Conservation (phyloP, 1,284 basidiomycete genomes). For the Cryptococcus deneoformans region DNA sequence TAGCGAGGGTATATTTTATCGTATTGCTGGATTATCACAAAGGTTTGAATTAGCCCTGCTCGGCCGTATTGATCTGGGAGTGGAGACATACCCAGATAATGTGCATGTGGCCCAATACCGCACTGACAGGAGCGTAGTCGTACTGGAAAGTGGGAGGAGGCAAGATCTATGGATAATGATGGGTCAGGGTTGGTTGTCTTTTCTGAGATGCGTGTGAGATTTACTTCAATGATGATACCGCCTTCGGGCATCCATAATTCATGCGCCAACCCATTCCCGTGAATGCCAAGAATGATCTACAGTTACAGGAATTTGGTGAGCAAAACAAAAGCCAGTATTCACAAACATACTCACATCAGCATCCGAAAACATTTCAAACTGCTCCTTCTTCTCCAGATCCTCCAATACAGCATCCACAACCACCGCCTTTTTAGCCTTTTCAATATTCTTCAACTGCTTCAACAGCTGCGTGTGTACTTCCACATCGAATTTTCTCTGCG, state of each 20-base stretch:
- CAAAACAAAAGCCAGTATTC: neutral
- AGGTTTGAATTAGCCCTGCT: neutral
- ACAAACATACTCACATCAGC: slow-evolving; percentile 13
- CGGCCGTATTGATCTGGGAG: neutral
- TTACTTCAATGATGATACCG: slow-evolving; percentile 13
- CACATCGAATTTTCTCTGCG: slow-evolving; percentile 15
- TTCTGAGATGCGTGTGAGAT: no score
- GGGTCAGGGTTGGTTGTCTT: no score
- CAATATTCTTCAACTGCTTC: slow-evolving; percentile 4
- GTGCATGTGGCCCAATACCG: slow-evolving; percentile 4
- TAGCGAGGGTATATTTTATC: neutral
- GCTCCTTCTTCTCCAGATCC: slow-evolving; percentile 5
- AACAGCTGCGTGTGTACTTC: slow-evolving; percentile 6
- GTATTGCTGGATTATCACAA: neutral
- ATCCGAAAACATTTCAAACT: slow-evolving; percentile 13
- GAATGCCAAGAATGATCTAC: slow-evolving; percentile 23
- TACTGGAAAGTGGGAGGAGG: slow-evolving; percentile 2
- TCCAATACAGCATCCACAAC: slow-evolving; percentile 5
- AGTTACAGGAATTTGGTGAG: neutral
- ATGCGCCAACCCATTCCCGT: slow-evolving; percentile 21
- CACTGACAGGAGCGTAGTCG: slow-evolving; percentile 6
- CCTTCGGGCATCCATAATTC: slow-evolving; percentile 14
- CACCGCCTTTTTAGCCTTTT: neutral
- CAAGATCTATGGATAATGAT: neutral
- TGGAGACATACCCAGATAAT: slow-evolving; percentile 8